A percentile compares a stretch with the other conserved stretches of the same genome.
Evolutionary conservation across 768 basidiomycete genomes (phyloP).

Genomic region (Albatrellus ellisii): DNA sequence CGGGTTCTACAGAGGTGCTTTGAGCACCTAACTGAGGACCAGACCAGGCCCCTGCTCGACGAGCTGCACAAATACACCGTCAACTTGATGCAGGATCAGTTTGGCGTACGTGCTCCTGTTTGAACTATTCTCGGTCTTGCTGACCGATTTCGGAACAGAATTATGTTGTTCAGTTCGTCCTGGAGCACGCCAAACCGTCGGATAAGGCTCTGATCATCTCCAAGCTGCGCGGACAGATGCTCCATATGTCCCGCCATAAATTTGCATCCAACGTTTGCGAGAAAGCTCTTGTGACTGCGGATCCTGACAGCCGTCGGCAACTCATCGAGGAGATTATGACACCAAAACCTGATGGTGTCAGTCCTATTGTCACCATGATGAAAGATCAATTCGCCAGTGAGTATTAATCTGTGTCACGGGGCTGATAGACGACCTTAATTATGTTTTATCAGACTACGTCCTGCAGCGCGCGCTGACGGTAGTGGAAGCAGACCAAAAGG

Average conservation of each 20-base stretch:
- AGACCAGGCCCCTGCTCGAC: conserved; percentile 61
- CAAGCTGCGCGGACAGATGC: conserved; percentile 64
- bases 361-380: conserved; percentile 58
- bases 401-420: conserved; percentile 19
- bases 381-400: conserved; percentile 83
- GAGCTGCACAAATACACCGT: conserved; percentile 65
- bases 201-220: conserved; percentile 57
- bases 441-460: conserved; percentile 53
- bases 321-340: conserved; percentile 78
- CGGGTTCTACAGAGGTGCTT: conserved; percentile 90
- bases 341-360: conserved; percentile 49
- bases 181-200: conserved; percentile 62
- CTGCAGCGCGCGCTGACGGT: conserved; percentile 65
- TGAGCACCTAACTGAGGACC: conserved; percentile 62
- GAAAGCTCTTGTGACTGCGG: conserved; percentile 66
- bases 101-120: conserved; percentile 47
- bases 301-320: conserved; percentile 44
- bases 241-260: conserved; percentile 75
- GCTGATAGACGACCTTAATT: conserved; percentile 1
- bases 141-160: conserved; percentile 36
- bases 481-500: conserved; percentile 62
- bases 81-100: conserved; percentile 80
- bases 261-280: conserved; percentile 96
- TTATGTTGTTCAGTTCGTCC: conserved; percentile 90
- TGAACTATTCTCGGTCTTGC: not conserved